These are phyloP conservation scores for Dictyophora rubrovolvata DNA, from an alignment of 768 basidiomycete genomes.

Conservation along the genomic window DNA sequence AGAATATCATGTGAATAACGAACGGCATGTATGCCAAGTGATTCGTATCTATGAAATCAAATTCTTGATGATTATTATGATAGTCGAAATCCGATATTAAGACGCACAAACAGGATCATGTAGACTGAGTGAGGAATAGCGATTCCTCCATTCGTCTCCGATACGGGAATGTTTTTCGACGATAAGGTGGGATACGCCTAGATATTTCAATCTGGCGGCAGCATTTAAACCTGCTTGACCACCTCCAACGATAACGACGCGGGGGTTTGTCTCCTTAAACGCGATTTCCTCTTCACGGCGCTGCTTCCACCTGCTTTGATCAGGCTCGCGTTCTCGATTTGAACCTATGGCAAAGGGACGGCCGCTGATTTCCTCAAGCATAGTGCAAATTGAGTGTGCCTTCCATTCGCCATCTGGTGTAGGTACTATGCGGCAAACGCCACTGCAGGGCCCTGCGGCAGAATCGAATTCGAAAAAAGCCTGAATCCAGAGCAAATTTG, in stretches of 20 bases:
- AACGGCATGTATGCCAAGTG: conserved; percentile 55
- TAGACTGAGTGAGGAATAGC: conserved; percentile 54
- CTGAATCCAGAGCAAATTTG: conserved; percentile 47
- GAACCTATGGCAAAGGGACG: conserved; percentile 40
- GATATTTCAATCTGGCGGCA: conserved; percentile 45
- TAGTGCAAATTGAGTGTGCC: conserved; percentile 39
- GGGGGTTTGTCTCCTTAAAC: neutral
- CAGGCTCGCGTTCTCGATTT: conserved; percentile 25
- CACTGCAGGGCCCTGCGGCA: conserved; percentile 36
- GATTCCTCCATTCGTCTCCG: conserved; percentile 55
- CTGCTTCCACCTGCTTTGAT: conserved; percentile 34
- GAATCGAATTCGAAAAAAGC: conserved; percentile 41
- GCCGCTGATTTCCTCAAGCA: conserved; percentile 42
- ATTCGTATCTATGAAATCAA: conserved; percentile 32
- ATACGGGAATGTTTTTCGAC: conserved; percentile 52
- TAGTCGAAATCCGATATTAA: neutral
- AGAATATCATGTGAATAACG: conserved; percentile 13
- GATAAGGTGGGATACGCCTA: conserved; percentile 40
- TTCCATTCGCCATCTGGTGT: conserved; percentile 33
- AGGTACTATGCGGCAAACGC: conserved; percentile 47
- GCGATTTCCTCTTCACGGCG: conserved; percentile 22
- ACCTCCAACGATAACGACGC: conserved; percentile 1
- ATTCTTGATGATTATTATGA: neutral
- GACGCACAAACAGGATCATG: conserved; percentile 59
- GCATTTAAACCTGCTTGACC: conserved; percentile 16